A percentile compares a stretch with the other conserved stretches of the same genome.
phyloP scores from a whole-genome alignment of 1,139 yeast species.

The Spathaspora sp. region DNA sequence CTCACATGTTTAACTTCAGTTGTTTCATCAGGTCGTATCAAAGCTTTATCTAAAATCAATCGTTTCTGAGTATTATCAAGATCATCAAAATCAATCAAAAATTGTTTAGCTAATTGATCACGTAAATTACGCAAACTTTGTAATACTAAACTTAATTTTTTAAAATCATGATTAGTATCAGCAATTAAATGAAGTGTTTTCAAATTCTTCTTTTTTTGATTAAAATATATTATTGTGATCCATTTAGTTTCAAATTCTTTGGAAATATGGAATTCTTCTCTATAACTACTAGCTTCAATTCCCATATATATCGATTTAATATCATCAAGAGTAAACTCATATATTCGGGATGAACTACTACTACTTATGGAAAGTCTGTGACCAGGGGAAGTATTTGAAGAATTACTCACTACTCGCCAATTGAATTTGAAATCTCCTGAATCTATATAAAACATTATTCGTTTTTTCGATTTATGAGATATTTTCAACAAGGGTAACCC shows the following conservation, averaged over 20 bases:
- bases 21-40: constrained; percentile 10
- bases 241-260: constrained; percentile 65
- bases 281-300: constrained; percentile 72
- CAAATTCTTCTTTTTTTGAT: constrained; percentile 54
- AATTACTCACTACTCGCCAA: constrained; percentile 39
- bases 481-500: constrained; percentile 58
- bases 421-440: constrained; percentile 37
- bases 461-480: constrained; percentile 66
- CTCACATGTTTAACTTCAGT: constrained; percentile 21
- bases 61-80: constrained; percentile 26
- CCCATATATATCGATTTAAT: constrained; percentile 69
- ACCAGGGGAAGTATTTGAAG: constrained; percentile 4
- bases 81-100: constrained; percentile 30
- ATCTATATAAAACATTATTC: constrained; percentile 38
- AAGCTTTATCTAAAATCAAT: constrained; percentile 21
- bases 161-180: constrained; percentile 59
- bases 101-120: constrained; percentile 32
- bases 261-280: constrained; percentile 79
- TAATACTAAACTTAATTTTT: constrained; percentile 53
- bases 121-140: constrained; percentile 50
- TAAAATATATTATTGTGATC: constrained; percentile 75
- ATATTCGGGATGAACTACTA: constrained; percentile 21
- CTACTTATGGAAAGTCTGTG: constrained; percentile 16
- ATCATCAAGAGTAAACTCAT: constrained; percentile 63
- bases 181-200: constrained; percentile 75